Evolutionary conservation across 495 filamentous ascomycete species (phyloP).

Genomic region (Penicillium atrosanguineum): DNA sequence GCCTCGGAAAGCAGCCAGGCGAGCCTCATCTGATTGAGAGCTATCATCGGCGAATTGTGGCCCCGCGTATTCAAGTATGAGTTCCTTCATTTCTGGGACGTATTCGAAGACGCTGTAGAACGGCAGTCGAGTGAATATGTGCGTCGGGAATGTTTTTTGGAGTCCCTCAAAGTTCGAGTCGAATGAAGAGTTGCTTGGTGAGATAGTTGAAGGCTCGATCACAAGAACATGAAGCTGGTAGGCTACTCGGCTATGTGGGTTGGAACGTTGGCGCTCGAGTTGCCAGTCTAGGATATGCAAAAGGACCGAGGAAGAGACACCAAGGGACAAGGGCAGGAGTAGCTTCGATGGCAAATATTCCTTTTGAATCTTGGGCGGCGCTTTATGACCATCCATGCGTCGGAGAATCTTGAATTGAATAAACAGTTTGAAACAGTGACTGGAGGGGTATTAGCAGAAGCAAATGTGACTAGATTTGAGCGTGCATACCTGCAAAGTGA

Average conservation of each 20-base stretch:
- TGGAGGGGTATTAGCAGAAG: conserved; percentile 29
- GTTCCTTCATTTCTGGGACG: conserved; percentile 30
- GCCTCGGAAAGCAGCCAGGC: conserved; percentile 52
- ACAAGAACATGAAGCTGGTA: conserved; percentile 68
- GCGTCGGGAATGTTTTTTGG: conserved; percentile 55
- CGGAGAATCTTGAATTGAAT: conserved; percentile 72
- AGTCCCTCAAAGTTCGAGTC: conserved; percentile 34
- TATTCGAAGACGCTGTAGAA: conserved; percentile 57
- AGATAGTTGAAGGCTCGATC: conserved; percentile 54
- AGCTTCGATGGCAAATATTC: conserved; percentile 47
- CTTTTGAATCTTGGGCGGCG: conserved; percentile 25
- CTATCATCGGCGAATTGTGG: conserved; percentile 26
- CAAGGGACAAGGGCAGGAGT: conserved; percentile 78
- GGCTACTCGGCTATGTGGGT: conserved; percentile 52
- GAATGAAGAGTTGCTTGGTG: conserved; percentile 19
- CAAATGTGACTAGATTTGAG: conserved; percentile 5
- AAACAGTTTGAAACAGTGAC: conserved; percentile 75
- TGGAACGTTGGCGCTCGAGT: conserved; percentile 55
- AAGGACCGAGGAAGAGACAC: conserved; percentile 75
- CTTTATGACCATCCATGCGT: conserved; percentile 66
- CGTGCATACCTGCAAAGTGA: conserved; percentile 45
- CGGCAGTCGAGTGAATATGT: conserved; percentile 52
- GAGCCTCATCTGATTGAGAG: conserved; percentile 35
- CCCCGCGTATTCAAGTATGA: conserved; percentile 28
- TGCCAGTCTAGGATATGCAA: conserved; percentile 73